These are phyloP conservation scores for Stephania yunnanensis DNA, from an alignment of 164 flowering plant species.

Conservation along the genomic window DNA sequence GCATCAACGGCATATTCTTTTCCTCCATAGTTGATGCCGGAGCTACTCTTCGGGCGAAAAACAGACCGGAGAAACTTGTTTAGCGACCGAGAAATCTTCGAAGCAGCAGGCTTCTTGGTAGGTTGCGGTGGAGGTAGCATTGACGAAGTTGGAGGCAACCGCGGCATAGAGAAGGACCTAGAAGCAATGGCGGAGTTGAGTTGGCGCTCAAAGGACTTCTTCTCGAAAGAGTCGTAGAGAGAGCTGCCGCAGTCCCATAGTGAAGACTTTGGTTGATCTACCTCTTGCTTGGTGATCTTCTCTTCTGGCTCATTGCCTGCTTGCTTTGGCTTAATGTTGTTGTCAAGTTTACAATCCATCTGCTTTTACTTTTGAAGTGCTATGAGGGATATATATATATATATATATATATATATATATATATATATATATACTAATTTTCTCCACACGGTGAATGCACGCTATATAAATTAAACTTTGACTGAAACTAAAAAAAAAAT, in stretches of 20 bases:
- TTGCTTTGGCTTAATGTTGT: no score
- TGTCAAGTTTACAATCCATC: neutral
- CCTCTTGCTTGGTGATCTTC: slow-evolving; percentile 10
- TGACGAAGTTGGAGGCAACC: slow-evolving; percentile 21
- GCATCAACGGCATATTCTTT: slow-evolving; percentile 13
- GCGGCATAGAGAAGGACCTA: slow-evolving; percentile 76
- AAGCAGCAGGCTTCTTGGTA: slow-evolving; percentile 14
- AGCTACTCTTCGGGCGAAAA: slow-evolving; percentile 29
- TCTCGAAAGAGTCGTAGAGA: slow-evolving; percentile 92
- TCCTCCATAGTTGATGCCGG: neutral
- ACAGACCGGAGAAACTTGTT: slow-evolving; percentile 43
- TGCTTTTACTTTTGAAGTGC: neutral
- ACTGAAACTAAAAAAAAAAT: no score
- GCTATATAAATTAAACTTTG: no score
- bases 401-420: no score
- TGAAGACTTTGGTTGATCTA: slow-evolving; percentile 3
- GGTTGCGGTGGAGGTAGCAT: slow-evolving; percentile 17
- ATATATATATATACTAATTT: no score
- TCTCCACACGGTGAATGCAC: no score
- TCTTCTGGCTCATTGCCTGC: neutral
- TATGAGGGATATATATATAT: no score
- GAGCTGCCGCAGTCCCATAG: slow-evolving; percentile 89
- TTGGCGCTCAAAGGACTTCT: slow-evolving; percentile 67
- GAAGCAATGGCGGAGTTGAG: slow-evolving; percentile 72
- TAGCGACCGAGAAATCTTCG: slow-evolving; percentile 57